Evolutionary conservation across 2,329 filamentous ascomycete genomes (phyloP).

Genomic region (Rugonectria rugulosa): DNA sequence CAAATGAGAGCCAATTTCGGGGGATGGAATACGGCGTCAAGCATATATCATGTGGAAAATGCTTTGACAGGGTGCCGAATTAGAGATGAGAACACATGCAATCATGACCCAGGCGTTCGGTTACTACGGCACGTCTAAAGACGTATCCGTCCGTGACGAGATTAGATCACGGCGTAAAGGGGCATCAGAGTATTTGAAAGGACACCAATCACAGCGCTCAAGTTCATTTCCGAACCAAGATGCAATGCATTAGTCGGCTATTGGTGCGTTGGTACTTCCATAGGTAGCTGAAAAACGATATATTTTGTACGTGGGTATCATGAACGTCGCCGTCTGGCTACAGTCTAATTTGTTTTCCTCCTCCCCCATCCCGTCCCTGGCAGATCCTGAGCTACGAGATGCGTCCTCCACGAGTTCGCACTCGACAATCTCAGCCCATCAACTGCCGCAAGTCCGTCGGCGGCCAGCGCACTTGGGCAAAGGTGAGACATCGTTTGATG

Average conservation of each 20-base stretch:
- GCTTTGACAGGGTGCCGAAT: conserved; percentile 6
- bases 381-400: background rate
- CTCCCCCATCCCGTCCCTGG: conserved; percentile 1
- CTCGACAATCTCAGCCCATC: conserved; percentile 74
- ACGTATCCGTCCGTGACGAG: conserved; percentile 20
- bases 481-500: conserved; percentile 95
- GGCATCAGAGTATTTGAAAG: conserved; percentile 9
- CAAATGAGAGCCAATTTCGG: conserved; percentile 5
- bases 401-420: background rate
- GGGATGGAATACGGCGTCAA: conserved; percentile 1
- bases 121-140: conserved; percentile 32
- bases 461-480: conserved; percentile 96
- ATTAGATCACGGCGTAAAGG: conserved; percentile 30
- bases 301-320: background rate
- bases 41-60: background rate
- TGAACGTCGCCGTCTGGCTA: background rate
- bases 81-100: conserved; percentile 23
- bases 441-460: conserved; percentile 91
- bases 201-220: conserved; percentile 13
- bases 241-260: background rate
- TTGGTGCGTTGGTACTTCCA: background rate
- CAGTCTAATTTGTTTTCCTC: background rate
- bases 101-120: conserved; percentile 35
- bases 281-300: too few relatives aligned
- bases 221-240: conserved; percentile 8